phyloP scores from a whole-genome alignment of 805 yeast species.

The Yamadazyma olivae region DNA sequence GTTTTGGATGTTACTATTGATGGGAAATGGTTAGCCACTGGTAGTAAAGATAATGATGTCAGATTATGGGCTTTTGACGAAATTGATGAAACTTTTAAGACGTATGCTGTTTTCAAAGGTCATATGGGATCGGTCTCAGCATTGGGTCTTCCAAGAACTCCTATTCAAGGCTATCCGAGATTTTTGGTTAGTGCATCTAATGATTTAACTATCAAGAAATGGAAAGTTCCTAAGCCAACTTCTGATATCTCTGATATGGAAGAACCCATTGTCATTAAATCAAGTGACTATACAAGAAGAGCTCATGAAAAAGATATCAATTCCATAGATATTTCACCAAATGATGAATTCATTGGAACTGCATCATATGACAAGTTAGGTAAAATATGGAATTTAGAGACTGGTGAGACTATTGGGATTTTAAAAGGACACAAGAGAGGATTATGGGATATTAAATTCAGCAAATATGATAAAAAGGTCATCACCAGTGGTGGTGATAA shows the following conservation, averaged over 20 bases:
- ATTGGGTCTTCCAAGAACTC: slow-evolving; percentile 64
- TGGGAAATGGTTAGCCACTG: slow-evolving; percentile 90
- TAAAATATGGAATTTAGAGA: slow-evolving; percentile 80
- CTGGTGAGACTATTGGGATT: slow-evolving; percentile 86
- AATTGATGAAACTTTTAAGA: slow-evolving; percentile 28
- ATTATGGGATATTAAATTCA: slow-evolving; percentile 86
- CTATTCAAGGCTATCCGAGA: slow-evolving; percentile 47
- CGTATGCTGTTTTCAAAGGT: slow-evolving; percentile 70
- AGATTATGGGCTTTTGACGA: slow-evolving; percentile 72
- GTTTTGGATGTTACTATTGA: slow-evolving; percentile 73
- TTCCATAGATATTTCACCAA: slow-evolving; percentile 84
- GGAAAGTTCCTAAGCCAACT: slow-evolving; percentile 61
- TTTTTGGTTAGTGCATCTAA: slow-evolving; percentile 80
- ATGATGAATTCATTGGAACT: slow-evolving; percentile 83
- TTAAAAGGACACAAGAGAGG: slow-evolving; percentile 92
- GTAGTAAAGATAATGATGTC: slow-evolving; percentile 84
- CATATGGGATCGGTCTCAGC: slow-evolving; percentile 88
- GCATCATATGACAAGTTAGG: slow-evolving; percentile 93
- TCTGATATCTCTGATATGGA: slow-evolving; percentile 8
- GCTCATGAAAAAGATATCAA: slow-evolving; percentile 98
- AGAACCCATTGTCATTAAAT: slow-evolving; percentile 37
- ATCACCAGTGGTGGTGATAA: slow-evolving; percentile 93
- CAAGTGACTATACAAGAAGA: slow-evolving; percentile 84
- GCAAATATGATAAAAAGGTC: slow-evolving; percentile 70
- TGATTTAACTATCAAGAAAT: slow-evolving; percentile 81